phyloP scores from a whole-genome alignment of 495 filamentous ascomycete species.

The Sphaerosporella brunnea region DNA sequence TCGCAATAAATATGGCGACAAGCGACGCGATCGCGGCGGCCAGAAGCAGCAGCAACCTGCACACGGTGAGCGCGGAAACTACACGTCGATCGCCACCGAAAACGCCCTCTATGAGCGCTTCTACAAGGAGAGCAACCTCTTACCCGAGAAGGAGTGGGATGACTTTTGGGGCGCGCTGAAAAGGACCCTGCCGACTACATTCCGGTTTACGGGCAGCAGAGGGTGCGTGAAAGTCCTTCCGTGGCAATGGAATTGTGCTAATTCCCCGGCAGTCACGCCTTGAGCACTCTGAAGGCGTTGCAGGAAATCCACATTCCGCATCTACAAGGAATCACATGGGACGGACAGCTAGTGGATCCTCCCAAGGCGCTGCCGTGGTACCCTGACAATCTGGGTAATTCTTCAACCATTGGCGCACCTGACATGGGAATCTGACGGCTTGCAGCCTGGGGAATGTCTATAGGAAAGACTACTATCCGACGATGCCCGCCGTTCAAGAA shows the following conservation, averaged over 20 bases:
- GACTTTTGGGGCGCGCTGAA: conserved; percentile 68
- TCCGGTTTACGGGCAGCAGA: conserved; percentile 86
- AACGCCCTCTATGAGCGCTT: conserved; percentile 67
- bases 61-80: conserved; percentile 16
- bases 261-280: conserved; percentile 47
- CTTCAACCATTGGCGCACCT: not conserved
- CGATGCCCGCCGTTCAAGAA: conserved; percentile 80
- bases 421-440: not conserved
- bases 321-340: conserved; percentile 62
- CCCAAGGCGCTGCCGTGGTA: conserved; percentile 74
- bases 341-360: conserved; percentile 62
- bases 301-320: conserved; percentile 78
- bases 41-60: too few relatives aligned
- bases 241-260: not conserved
- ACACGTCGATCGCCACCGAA: conserved; percentile 24
- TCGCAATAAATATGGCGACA: conserved; percentile 1
- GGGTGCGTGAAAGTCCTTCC: conserved; percentile 34
- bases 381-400: conserved; percentile 51
- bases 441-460: conserved; percentile 81
- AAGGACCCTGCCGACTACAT: conserved; percentile 81
- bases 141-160: conserved; percentile 53
- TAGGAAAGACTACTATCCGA: conserved; percentile 79
- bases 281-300: conserved; percentile 67
- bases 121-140: conserved; percentile 58
- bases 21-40: not conserved